phyloP scores from a whole-genome alignment of 345 rosid species.

The Mercurialis annua region DNA sequence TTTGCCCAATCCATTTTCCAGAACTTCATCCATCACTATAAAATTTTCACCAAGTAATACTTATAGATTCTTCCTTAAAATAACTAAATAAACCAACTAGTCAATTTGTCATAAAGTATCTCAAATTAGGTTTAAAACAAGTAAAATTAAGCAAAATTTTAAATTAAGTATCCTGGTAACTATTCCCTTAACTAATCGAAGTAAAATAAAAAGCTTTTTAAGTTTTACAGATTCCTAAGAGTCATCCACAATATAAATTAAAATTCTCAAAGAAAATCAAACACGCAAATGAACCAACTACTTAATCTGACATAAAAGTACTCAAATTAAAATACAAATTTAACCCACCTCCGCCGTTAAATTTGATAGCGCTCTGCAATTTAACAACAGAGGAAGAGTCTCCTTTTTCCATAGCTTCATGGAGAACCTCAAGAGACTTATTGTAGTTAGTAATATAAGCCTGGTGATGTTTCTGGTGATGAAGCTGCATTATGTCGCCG shows the following conservation, averaged over 20 bases:
- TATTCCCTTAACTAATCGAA: no score
- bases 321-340: no score
- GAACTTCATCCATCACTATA: background rate
- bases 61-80: background rate
- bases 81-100: no score
- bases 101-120: no score
- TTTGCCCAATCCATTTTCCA: background rate
- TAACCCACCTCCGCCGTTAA: constrained; percentile 84
- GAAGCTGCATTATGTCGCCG: constrained; percentile 94
- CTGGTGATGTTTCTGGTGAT: constrained; percentile 97
- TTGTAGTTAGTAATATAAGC: constrained; percentile 85
- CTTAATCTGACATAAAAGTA: background rate
- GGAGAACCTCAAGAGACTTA: constrained; percentile 79
- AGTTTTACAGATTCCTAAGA: no score
- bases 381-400: constrained; percentile 60
- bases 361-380: constrained; percentile 88
- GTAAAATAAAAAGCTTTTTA: no score
- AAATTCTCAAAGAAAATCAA: background rate
- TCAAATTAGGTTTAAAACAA: no score
- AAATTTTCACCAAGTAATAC: background rate
- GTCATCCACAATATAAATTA: background rate
- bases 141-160: no score
- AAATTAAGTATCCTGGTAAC: no score
- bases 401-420: constrained; percentile 60
- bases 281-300: background rate